These are phyloP conservation scores for Iris macrosiphon DNA, from an alignment of 106 monocot species.

Conservation along the genomic window DNA sequence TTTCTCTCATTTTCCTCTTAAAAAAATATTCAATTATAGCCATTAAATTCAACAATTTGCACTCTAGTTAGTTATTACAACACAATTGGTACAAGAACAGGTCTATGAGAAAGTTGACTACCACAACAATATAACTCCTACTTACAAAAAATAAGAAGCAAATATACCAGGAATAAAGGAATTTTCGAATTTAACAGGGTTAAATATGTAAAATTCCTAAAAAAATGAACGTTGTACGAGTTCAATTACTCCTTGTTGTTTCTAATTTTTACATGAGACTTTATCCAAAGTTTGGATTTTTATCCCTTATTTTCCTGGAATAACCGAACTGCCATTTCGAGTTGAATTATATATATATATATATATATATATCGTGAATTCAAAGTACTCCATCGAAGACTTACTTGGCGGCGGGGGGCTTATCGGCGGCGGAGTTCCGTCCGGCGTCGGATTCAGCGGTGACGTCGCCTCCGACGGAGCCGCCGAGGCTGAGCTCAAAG, in stretches of 20 bases:
- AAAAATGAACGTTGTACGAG: too few species aligned
- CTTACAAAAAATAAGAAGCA: not conserved
- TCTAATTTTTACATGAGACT: too few species aligned
- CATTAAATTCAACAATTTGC: not conserved
- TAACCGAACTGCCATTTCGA: not conserved
- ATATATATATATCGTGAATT: not conserved
- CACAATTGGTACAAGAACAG: not conserved
- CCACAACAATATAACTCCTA: too few species aligned
- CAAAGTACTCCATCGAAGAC: not conserved
- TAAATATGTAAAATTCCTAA: too few species aligned
- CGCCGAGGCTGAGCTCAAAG: conserved; percentile 37
- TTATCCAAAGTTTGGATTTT: too few species aligned
- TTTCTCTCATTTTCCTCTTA: too few species aligned
- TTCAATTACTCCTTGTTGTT: too few species aligned
- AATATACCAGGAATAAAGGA: not conserved
- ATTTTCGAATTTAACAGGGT: not conserved
- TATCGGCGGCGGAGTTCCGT: conserved; percentile 17
- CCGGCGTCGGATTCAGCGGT: conserved; percentile 15
- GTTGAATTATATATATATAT: not conserved
- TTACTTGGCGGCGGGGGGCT: conserved; percentile 53
- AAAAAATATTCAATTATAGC: too few species aligned
- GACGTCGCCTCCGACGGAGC: conserved; percentile 13
- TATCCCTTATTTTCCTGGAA: too few species aligned
- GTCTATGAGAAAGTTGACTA: too few species aligned
- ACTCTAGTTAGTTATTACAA: not conserved